Percentiles rank a stretch among this genome's conserved stretches.
Evolutionary conservation across 805 yeast genomes (phyloP).

Genomic region (Maudiozyma pseudohumilis): DNA sequence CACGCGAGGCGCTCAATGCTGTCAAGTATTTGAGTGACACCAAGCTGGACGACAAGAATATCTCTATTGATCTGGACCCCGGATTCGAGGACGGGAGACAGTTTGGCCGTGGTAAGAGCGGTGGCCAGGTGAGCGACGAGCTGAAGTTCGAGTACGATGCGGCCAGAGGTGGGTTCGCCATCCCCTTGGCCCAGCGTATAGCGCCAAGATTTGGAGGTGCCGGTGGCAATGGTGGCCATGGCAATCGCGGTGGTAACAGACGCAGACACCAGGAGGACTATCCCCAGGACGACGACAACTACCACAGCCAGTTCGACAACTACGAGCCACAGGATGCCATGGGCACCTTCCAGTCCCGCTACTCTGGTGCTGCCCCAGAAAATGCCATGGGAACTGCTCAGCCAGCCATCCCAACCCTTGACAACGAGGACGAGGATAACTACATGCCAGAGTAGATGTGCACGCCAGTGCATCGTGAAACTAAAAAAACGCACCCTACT

Average conservation of each 20-base stretch:
- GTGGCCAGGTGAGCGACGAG: slow-evolving; percentile 86
- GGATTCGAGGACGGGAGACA: slow-evolving; percentile 95
- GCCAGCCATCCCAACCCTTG: not conserved
- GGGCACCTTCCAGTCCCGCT: slow-evolving; percentile 8
- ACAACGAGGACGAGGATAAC: slow-evolving; percentile 17
- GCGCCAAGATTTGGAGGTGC: slow-evolving; percentile 9
- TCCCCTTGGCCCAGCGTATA: slow-evolving; percentile 29
- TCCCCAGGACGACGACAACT: too few species aligned
- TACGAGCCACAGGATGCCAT: slow-evolving; percentile 8
- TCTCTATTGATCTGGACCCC: slow-evolving; percentile 88
- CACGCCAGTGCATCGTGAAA: not conserved
- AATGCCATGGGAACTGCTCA: slow-evolving; percentile 1
- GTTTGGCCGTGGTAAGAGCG: slow-evolving; percentile 84
- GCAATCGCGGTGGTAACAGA: not conserved
- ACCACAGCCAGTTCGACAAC: slow-evolving; percentile 3
- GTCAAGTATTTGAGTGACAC: slow-evolving; percentile 76
- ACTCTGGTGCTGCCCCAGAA: not conserved
- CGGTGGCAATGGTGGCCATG: not conserved
- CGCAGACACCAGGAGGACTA: not conserved
- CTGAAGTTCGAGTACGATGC: slow-evolving; percentile 40
- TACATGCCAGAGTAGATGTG: slow-evolving; percentile 16
- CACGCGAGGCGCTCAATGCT: slow-evolving; percentile 68
- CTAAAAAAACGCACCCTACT: not conserved
- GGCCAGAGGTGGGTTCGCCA: slow-evolving; percentile 38
- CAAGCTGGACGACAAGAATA: slow-evolving; percentile 68